Base-by-base conservation (phyloP, 225 moss, liverwort and hornwort genomes). In the Climacium dendroides region DNA sequence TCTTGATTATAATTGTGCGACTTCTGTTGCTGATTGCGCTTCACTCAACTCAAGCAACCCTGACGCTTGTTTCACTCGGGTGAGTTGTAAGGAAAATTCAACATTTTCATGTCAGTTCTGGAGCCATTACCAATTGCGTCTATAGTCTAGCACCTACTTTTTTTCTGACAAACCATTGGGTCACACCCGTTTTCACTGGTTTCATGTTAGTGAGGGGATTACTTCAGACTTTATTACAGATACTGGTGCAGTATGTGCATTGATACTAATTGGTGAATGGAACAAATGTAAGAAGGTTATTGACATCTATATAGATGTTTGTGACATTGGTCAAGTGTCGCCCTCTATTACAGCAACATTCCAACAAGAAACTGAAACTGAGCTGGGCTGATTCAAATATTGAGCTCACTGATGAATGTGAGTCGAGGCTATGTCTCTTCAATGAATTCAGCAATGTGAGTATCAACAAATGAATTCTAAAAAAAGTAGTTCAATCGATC, bases 1-100 rank as follows among this genome's bases (percentile, higher is more conserved):
- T 55, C 66, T 94, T 30, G 91, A 94, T 72, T 7, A 70, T 12
- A 94, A 94, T 84, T 94, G 94, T 86, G 94, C 92, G 35, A 92
- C 87, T 19, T 75, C 88, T 83, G 58, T 72, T 67, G 66, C 69
- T 13, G 82, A 88, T 50, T 93, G 93, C 39, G 88, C 84, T 71
- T 54, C 87, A 13, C 86, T 82, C 61, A 92, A 92, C 61, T 32
- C 79, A 29, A 90, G 84, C 69, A 90, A 88, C 74, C 92, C 93
- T 34, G 86, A 87, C 69, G 61, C 89, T 82, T 93, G 93, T 82
- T 84, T 93, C 76, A 93, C 91, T 55, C 64, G 93, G 83, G 93
- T 93, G 85, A 88, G 91, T 76, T 32, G 19, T 15, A 45, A 59
- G 50, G 43, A 80, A 69, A 43, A 58, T 34, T 34, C 10, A n/a